Percentiles rank a stretch among this genome's conserved stretches.
Evolutionary conservation across 2,329 filamentous ascomycete genomes (phyloP).

Genomic region (Cladosporium halotolerans): DNA sequence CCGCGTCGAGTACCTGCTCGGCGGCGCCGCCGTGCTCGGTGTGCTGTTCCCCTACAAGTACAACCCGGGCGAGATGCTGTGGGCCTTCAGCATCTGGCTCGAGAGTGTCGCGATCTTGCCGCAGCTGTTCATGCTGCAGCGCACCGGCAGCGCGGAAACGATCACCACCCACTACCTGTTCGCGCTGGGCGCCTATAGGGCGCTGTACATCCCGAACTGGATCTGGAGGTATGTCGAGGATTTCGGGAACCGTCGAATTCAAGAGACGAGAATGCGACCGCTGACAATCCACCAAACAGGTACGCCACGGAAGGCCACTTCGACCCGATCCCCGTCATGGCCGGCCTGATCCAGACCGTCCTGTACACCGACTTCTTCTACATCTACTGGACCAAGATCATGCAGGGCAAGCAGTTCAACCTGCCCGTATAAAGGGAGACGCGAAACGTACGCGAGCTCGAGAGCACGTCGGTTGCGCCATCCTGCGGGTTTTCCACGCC

Average conservation of each 20-base stretch:
- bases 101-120: slow-evolving; percentile 94
- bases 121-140: slow-evolving; percentile 95
- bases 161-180: slow-evolving; percentile 98
- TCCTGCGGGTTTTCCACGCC: neutral
- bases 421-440: slow-evolving; percentile 41
- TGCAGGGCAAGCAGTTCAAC: slow-evolving; percentile 51
- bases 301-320: slow-evolving; percentile 75
- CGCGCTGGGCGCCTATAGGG: slow-evolving; percentile 82
- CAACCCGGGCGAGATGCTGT: slow-evolving; percentile 73
- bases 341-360: slow-evolving; percentile 86
- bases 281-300: slow-evolving; percentile 30
- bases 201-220: slow-evolving; percentile 98
- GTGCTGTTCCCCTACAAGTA: slow-evolving; percentile 83
- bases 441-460: neutral
- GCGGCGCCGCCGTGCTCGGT: slow-evolving; percentile 69
- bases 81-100: slow-evolving; percentile 98
- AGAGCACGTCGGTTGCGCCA: too few species aligned
- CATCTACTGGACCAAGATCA: slow-evolving; percentile 89
- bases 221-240: slow-evolving; percentile 53
- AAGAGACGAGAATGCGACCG: neutral
- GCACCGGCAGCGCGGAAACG: slow-evolving; percentile 97
- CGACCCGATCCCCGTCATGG: slow-evolving; percentile 81
- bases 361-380: slow-evolving; percentile 99
- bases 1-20: slow-evolving; percentile 89
- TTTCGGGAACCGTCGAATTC: neutral